A percentile compares a stretch with the other conserved stretches of the same genome.
Conservation (phyloP, 2,329 filamentous ascomycete genomes). For the Kalmusia sp. region DNA sequence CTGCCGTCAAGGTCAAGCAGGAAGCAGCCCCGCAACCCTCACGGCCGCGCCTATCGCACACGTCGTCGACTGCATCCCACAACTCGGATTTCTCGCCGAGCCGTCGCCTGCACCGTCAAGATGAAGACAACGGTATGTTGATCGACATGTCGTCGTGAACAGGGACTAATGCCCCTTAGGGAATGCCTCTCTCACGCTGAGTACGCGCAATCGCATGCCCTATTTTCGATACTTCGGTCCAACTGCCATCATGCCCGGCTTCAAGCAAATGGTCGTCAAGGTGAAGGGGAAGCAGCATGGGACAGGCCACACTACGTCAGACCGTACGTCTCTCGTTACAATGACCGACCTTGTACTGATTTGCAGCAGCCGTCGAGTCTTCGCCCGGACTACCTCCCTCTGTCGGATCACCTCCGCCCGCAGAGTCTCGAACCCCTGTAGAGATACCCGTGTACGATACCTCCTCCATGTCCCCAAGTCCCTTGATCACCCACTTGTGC, state of each 20-base stretch:
- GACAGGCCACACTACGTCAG: slow-evolving; percentile 64
- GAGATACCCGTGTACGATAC: slow-evolving; percentile 77
- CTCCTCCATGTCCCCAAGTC: slow-evolving; percentile 73
- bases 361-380: slow-evolving; percentile 35
- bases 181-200: slow-evolving; percentile 46
- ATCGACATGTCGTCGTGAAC: background rate
- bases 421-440: slow-evolving; percentile 52
- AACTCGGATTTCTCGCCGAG: slow-evolving; percentile 28
- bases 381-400: slow-evolving; percentile 41
- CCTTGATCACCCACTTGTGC: slow-evolving; percentile 77
- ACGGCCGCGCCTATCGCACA: slow-evolving; percentile 32
- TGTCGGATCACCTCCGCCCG: slow-evolving; percentile 33
- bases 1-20: slow-evolving; percentile 23
- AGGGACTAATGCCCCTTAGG: slow-evolving; percentile 3
- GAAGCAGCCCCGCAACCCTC: slow-evolving; percentile 32
- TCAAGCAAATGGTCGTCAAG: slow-evolving; percentile 89
- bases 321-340: slow-evolving; percentile 35
- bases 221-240: slow-evolving; percentile 93
- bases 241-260: slow-evolving; percentile 88
- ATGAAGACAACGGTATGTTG: slow-evolving; percentile 23
- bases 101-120: slow-evolving; percentile 26
- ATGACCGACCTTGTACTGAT: slow-evolving; percentile 6
- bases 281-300: slow-evolving; percentile 71
- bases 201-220: slow-evolving; percentile 72
- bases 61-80: slow-evolving; percentile 26